Evolutionary conservation across 208 protist genomes (phyloP).

Genomic region (Trypanosoma conorhini): DNA sequence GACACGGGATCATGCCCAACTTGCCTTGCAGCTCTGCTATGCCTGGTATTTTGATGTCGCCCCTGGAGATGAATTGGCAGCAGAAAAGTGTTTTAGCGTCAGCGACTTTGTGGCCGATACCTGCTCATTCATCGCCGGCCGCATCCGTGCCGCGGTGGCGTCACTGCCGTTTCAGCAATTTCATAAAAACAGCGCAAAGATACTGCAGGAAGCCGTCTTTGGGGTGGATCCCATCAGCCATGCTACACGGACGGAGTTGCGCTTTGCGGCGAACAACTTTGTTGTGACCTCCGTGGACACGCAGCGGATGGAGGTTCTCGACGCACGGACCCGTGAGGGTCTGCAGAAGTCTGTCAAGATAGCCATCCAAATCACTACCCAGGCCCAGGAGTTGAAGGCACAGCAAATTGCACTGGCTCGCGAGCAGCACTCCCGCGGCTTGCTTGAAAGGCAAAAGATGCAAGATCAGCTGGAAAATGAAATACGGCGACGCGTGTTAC

Average conservation of each 20-base stretch:
- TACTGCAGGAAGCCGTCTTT: conserved; percentile 78
- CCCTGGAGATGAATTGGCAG: conserved; percentile 46
- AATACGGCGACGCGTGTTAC: conserved; percentile 76
- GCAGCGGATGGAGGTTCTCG: conserved; percentile 94
- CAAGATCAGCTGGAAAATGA: conserved; percentile 92
- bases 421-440: conserved; percentile 91
- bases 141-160: conserved; percentile 79
- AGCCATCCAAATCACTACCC: conserved; percentile 96
- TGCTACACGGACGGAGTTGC: conserved; percentile 51
- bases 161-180: conserved; percentile 88
- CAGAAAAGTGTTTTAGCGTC: conserved; percentile 73
- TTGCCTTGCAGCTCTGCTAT: conserved; percentile 87
- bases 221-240: conserved; percentile 69
- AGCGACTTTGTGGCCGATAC: conserved; percentile 87
- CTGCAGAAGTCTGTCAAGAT: conserved; percentile 97
- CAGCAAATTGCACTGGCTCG: conserved; percentile 87
- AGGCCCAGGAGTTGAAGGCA: conserved; percentile 93
- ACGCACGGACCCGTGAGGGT: conserved; percentile 93
- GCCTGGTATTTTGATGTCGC: conserved; percentile 90
- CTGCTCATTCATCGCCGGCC: conserved; percentile 84
- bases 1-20: conserved; percentile 87
- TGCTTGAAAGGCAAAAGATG: conserved; percentile 93
- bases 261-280: conserved; percentile 91
- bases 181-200: conserved; percentile 72
- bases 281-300: conserved; percentile 96